Conservation (phyloP, 2,329 filamentous ascomycete species). For the Pyrenochaeta sp. region DNA sequence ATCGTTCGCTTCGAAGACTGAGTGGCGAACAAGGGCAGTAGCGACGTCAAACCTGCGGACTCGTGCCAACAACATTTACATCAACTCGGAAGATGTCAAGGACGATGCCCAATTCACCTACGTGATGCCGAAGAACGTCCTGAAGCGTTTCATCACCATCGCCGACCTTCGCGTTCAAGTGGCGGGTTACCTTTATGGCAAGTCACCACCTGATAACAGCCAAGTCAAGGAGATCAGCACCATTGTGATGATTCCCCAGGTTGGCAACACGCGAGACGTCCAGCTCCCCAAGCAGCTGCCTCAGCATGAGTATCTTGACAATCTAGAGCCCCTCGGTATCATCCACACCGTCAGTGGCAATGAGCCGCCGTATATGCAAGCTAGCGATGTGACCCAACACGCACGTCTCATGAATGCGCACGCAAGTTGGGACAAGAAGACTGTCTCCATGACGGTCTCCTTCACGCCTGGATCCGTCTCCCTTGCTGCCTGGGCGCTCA, state of each 20-base stretch:
- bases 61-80: slow-evolving; percentile 97
- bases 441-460: slow-evolving; percentile 91
- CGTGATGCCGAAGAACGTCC: slow-evolving; percentile 98
- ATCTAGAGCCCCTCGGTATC: slow-evolving; percentile 88
- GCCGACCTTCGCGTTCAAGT: slow-evolving; percentile 96
- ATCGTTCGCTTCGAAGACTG: slow-evolving; percentile 97
- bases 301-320: slow-evolving; percentile 87
- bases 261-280: slow-evolving; percentile 90
- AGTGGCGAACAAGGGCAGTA: slow-evolving; percentile 96
- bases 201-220: slow-evolving; percentile 90
- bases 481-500: slow-evolving; percentile 90
- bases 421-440: slow-evolving; percentile 84
- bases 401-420: slow-evolving; percentile 88
- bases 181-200: slow-evolving; percentile 92
- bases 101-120: slow-evolving; percentile 90
- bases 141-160: slow-evolving; percentile 98
- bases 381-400: slow-evolving; percentile 93
- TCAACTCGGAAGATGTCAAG: slow-evolving; percentile 92
- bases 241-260: slow-evolving; percentile 97
- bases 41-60: slow-evolving; percentile 95
- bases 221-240: slow-evolving; percentile 97
- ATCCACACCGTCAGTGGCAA: slow-evolving; percentile 97
- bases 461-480: slow-evolving; percentile 98
- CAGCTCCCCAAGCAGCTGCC: slow-evolving; percentile 90
- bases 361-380: slow-evolving; percentile 95